Evolutionary conservation across 148 eudicot species (phyloP).

Genomic region (Arctostaphylos glauca): DNA sequence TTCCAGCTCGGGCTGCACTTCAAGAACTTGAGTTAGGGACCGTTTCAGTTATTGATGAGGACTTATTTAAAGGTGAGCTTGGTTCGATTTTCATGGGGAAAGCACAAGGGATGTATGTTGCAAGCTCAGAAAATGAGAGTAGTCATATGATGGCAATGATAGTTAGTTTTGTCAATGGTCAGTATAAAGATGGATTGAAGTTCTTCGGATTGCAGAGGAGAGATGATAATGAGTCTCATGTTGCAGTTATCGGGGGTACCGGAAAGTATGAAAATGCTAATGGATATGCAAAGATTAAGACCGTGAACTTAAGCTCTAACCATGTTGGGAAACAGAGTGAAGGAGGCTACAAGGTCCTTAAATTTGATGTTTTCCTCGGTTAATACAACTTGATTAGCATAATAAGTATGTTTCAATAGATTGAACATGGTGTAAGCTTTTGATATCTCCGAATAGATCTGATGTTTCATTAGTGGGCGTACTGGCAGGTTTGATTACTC

Average conservation of each 20-base stretch:
- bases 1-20: slow-evolving; percentile 32
- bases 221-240: slow-evolving; percentile 41
- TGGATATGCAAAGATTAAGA: slow-evolving; percentile 50
- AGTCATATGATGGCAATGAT: slow-evolving; percentile 48
- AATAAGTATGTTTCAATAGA: neutral
- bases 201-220: slow-evolving; percentile 36
- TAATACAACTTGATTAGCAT: neutral
- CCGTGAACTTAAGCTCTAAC: slow-evolving; percentile 14
- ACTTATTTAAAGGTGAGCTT: slow-evolving; percentile 22
- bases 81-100: slow-evolving; percentile 35
- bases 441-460: neutral
- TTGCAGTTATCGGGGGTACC: slow-evolving; percentile 61
- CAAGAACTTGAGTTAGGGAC: slow-evolving; percentile 40
- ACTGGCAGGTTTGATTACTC: too few species aligned
- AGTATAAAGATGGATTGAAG: slow-evolving; percentile 27
- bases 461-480: too few species aligned
- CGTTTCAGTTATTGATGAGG: slow-evolving; percentile 30
- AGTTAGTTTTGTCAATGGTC: slow-evolving; percentile 22
- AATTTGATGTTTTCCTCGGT: slow-evolving; percentile 13
- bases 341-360: slow-evolving; percentile 11
- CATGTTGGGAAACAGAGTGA: neutral
- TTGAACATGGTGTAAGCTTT: neutral
- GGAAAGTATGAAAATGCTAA: slow-evolving; percentile 54
- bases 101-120: slow-evolving; percentile 41
- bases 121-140: slow-evolving; percentile 33